Conservation (phyloP, 371 early-diverging fungal species). For the Chytridium lagenaria region DNA sequence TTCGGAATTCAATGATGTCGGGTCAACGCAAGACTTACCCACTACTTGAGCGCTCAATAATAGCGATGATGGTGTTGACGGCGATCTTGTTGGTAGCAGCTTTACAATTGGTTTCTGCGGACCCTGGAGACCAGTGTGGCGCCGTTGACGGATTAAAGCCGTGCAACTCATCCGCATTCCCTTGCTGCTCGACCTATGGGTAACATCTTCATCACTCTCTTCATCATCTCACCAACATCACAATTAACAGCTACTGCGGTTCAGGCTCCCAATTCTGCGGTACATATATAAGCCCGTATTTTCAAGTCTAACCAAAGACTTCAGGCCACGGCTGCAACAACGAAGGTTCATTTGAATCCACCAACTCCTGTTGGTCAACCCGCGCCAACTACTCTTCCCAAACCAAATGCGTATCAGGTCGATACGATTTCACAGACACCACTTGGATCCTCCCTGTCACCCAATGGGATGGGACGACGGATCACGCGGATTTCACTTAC, state of each 20-base stretch:
- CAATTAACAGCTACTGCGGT: background rate
- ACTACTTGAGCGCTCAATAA: no score
- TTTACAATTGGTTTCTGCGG: no score
- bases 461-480: slow-evolving; percentile 1
- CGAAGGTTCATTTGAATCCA: background rate
- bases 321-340: slow-evolving; percentile 1
- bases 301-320: no score
- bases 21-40: no score
- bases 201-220: background rate
- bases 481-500: slow-evolving; percentile 10
- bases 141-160: background rate
- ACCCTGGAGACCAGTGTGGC: background rate
- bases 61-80: no score
- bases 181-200: slow-evolving; percentile 12
- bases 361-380: background rate
- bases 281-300: no score
- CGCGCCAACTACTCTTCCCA: background rate
- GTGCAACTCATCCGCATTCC: background rate
- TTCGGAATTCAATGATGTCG: no score
- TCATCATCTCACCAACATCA: background rate
- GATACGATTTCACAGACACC: background rate
- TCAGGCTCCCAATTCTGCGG: slow-evolving; percentile 8
- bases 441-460: background rate
- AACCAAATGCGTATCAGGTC: background rate
- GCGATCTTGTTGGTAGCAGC: no score